A percentile compares a stretch with the other conserved stretches of the same genome.
phyloP scores from a whole-genome alignment of 805 yeast genomes.

The Hanseniaspora jakobsenii region DNA sequence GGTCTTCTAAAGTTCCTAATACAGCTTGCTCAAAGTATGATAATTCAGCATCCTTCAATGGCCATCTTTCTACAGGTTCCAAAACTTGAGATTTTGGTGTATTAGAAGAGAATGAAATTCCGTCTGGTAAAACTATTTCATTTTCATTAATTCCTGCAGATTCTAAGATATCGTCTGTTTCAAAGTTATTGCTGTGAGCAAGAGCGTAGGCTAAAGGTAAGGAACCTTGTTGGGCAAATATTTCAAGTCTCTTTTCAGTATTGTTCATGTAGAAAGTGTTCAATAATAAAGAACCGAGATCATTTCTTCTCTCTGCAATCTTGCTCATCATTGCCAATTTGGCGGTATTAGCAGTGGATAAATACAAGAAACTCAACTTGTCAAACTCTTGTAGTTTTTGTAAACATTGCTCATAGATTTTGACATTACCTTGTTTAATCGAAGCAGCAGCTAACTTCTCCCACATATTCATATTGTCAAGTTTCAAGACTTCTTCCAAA shows the following conservation, averaged over 20 bases:
- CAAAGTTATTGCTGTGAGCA: slow-evolving; percentile 76
- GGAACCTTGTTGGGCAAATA: slow-evolving; percentile 67
- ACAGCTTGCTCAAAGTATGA: slow-evolving; percentile 81
- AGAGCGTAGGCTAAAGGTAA: slow-evolving; percentile 83
- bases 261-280: slow-evolving; percentile 70
- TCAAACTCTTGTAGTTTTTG: slow-evolving; percentile 82
- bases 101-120: slow-evolving; percentile 30
- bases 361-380: slow-evolving; percentile 76
- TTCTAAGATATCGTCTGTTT: slow-evolving; percentile 57
- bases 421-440: slow-evolving; percentile 73
- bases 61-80: slow-evolving; percentile 55
- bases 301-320: slow-evolving; percentile 82
- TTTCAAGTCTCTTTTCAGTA: slow-evolving; percentile 58
- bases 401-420: slow-evolving; percentile 72
- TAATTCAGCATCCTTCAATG: slow-evolving; percentile 55
- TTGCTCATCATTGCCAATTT: slow-evolving; percentile 74
- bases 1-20: slow-evolving; percentile 60
- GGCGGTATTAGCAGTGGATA: slow-evolving; percentile 66
- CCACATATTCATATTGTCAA: slow-evolving; percentile 64
- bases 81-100: slow-evolving; percentile 41
- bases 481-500: slow-evolving; percentile 69
- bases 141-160: slow-evolving; percentile 55
- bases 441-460: slow-evolving; percentile 77
- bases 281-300: slow-evolving; percentile 65
- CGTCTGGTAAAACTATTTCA: slow-evolving; percentile 54